phyloP scores from a whole-genome alignment of 192 early-diverging fungal genomes.

The Coemansia brasiliensis region DNA sequence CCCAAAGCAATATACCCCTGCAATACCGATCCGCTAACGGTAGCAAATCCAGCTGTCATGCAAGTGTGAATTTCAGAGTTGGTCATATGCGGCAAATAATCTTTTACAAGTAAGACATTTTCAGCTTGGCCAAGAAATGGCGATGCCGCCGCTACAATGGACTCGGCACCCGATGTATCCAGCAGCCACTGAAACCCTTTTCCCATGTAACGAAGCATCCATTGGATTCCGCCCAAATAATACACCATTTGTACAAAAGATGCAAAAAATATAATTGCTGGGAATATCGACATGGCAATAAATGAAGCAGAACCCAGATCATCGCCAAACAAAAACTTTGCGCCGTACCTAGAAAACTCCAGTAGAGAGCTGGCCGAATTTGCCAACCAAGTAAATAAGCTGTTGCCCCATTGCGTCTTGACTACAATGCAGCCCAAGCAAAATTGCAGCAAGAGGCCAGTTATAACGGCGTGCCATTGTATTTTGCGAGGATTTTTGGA shows the following conservation, averaged over 20 bases:
- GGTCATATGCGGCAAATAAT: conserved; percentile 82
- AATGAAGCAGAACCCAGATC: conserved; percentile 37
- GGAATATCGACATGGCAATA: conserved; percentile 75
- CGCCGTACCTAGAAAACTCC: conserved; percentile 66
- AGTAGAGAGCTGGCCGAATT: conserved; percentile 61
- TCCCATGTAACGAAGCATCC: conserved; percentile 68
- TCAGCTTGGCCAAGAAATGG: conserved; percentile 86
- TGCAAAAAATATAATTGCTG: conserved; percentile 87
- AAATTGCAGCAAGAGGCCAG: conserved; percentile 74
- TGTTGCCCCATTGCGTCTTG: conserved; percentile 66
- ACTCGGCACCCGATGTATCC: conserved; percentile 78
- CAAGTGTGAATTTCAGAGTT: conserved; percentile 81
- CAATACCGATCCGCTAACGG: conserved; percentile 82
- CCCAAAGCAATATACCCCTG: conserved; percentile 73
- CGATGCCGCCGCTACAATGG: conserved; percentile 80
- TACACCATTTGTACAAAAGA: conserved; percentile 80
- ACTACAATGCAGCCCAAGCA: conserved; percentile 78
- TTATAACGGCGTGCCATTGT: conserved; percentile 72
- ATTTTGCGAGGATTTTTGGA: conserved; percentile 68
- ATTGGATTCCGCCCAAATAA: conserved; percentile 82
- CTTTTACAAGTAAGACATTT: conserved; percentile 76
- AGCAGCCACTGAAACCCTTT: conserved; percentile 65
- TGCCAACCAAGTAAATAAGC: conserved; percentile 73
- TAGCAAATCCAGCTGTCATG: conserved; percentile 89
- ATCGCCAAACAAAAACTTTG: conserved; percentile 69